Base-by-base conservation (phyloP, 768 basidiomycete species). In the Kwoniella shandongensis region DNA sequence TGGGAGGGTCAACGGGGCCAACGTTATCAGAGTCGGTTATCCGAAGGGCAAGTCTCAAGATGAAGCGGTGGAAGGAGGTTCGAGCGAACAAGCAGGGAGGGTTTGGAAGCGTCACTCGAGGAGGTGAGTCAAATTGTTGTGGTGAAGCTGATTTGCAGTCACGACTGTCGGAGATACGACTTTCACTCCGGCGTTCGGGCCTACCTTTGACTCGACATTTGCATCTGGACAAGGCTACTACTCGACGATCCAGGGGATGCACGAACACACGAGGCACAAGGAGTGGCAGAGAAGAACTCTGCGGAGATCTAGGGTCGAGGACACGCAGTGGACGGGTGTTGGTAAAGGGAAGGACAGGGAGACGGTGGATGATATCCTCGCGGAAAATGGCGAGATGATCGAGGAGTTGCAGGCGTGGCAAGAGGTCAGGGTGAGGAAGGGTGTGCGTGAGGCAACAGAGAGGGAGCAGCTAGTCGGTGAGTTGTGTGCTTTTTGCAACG, bases 181-280 rank as follows among this genome's bases (percentile, higher is more conserved):
- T 3, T 76, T 68, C 50, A 72, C 65, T 1, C 72, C 74, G 15
- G 50, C 66, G 0, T 76, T 74, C 53, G 72, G 67, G 1, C 70
- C 74, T 0, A 67, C 62, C 2, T 65, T 51, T 23, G 74, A 76
- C 44, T 72, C 70, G n/a, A 61, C 63, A 4, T 46, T 41, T 30
- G 57, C 57, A 11, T 35, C 66, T 20, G 67, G 68, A 13, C 46
- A 58, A 45, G 56, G 69, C 1, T 76, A 69, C 44, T 66, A 66
- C 44, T 30, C 46, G 2, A 72, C 72, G 8, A 20, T 72, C 32
- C 62, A 67, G 26, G 72, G 65, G 4, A 68, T 69, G 66, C 68
- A 66, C 35, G 64, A 66, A 45, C 48, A 59, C 17, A 53, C 65
- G 15, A 41, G 62, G 15, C 49, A 65, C 53, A 47, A 62, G 22